Percentiles rank a stretch among this genome's conserved stretches.
phyloP scores from a whole-genome alignment of 2,329 filamentous ascomycete genomes.

The Aspergillus sclerotialis region DNA sequence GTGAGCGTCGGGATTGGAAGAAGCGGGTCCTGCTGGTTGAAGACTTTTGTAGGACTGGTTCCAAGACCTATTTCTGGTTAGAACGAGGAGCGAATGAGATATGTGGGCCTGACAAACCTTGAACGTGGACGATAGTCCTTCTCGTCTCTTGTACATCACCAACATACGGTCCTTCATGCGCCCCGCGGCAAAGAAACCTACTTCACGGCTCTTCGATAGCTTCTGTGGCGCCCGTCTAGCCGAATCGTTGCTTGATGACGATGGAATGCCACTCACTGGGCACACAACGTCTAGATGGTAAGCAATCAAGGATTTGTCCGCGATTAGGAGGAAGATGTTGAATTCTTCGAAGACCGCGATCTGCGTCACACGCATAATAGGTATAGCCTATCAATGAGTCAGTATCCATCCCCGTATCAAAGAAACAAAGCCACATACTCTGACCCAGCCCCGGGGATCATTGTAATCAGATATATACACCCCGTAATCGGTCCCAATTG shows the following conservation, averaged over 20 bases:
- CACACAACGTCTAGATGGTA: slow-evolving; percentile 86
- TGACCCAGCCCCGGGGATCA: slow-evolving; percentile 84
- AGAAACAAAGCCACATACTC: slow-evolving; percentile 51
- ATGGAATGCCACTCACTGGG: slow-evolving; percentile 40
- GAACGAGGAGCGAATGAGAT: no score
- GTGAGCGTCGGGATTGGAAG: slow-evolving; percentile 57
- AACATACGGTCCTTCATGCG: slow-evolving; percentile 95
- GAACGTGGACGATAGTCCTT: slow-evolving; percentile 87
- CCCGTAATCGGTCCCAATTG: slow-evolving; percentile 90
- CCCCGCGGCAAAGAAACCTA: slow-evolving; percentile 92
- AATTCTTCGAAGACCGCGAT: slow-evolving; percentile 95
- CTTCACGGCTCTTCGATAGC: slow-evolving; percentile 77
- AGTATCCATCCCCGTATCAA: slow-evolving; percentile 24
- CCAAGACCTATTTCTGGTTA: slow-evolving; percentile 70
- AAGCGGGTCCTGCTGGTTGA: slow-evolving; percentile 72
- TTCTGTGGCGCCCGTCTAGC: slow-evolving; percentile 83
- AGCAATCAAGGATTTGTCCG: slow-evolving; percentile 84
- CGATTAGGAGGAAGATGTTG: slow-evolving; percentile 81
- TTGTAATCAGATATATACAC: slow-evolving; percentile 83
- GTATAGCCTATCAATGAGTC: slow-evolving; percentile 56
- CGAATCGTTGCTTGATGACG: slow-evolving; percentile 60
- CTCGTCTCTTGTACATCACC: slow-evolving; percentile 95
- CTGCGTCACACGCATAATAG: slow-evolving; percentile 73
- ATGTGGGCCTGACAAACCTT: slow-evolving; percentile 41
- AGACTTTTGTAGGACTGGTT: slow-evolving; percentile 90